Evolutionary conservation across 139 green algal genomes (phyloP).

Genomic region (Picochlorum sp.): DNA sequence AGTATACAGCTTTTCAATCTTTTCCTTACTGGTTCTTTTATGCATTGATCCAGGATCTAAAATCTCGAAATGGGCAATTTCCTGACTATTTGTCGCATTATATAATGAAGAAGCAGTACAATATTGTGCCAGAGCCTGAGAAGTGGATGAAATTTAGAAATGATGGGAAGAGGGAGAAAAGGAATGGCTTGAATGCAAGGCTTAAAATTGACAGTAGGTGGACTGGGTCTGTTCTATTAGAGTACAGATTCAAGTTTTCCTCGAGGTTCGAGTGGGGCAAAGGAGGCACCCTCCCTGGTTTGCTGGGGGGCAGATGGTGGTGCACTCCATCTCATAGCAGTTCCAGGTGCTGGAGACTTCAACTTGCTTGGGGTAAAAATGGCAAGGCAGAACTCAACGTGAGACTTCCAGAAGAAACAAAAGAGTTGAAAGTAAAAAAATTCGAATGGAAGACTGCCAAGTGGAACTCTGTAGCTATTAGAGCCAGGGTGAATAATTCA

Average conservation of each 20-base stretch:
- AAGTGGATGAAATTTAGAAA: neutral
- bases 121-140: neutral
- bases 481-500: neutral
- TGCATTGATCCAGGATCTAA: too few species aligned
- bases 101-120: neutral
- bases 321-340: neutral
- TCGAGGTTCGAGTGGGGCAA: neutral
- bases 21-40: too few species aligned
- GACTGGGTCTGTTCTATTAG: neutral
- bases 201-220: neutral
- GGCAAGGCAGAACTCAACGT: neutral
- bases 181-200: neutral
- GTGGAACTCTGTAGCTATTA: neutral
- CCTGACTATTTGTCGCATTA: too few species aligned
- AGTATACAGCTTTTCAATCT: too few species aligned
- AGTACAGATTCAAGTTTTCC: conserved; percentile 1
- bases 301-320: neutral
- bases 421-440: neutral
- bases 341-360: neutral
- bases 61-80: too few species aligned
- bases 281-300: neutral
- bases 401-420: neutral
- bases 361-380: neutral
- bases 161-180: neutral
- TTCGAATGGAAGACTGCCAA: neutral